These are phyloP conservation scores for Lactifluus volemus DNA, from an alignment of 768 basidiomycete species.

Conservation along the genomic window DNA sequence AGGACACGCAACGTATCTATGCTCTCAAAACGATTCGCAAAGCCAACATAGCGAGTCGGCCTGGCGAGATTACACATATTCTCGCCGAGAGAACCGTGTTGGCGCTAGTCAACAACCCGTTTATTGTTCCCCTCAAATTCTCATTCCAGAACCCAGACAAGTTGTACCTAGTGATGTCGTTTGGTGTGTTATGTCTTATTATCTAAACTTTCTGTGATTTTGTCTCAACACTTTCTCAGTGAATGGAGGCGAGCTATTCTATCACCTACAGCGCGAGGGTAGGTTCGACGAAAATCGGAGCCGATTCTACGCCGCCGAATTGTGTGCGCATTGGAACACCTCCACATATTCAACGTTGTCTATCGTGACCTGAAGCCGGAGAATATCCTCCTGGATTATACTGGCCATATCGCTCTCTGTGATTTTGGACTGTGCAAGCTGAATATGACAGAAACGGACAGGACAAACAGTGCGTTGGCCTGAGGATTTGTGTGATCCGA, in stretches of 20 bases:
- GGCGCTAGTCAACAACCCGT: conserved; percentile 95
- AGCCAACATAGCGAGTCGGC: conserved; percentile 92
- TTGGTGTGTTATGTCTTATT: conserved; percentile 43
- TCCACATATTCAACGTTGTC: conserved; percentile 97
- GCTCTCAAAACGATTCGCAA: conserved; percentile 98
- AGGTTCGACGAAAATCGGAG: conserved; percentile 91
- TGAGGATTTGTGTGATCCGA: not conserved
- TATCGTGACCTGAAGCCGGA: conserved; percentile 98
- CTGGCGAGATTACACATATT: conserved; percentile 97
- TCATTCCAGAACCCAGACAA: conserved; percentile 98
- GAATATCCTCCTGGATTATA: conserved; percentile 95
- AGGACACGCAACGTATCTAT: conserved; percentile 96
- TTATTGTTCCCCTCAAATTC: conserved; percentile 98
- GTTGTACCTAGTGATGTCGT: conserved; percentile 94
- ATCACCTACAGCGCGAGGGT: conserved; percentile 93
- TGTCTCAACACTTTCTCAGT: conserved; percentile 36
- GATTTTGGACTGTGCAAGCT: conserved; percentile 96
- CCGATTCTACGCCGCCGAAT: conserved; percentile 96
- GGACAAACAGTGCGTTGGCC: conserved; percentile 75
- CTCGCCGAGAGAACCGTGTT: conserved; percentile 95
- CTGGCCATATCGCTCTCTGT: conserved; percentile 95
- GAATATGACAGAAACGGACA: conserved; percentile 96
- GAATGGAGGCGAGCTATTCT: conserved; percentile 96
- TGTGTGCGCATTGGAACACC: conserved; percentile 91
- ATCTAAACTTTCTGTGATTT: not conserved